Evolutionary conservation across 1,284 basidiomycete genomes (phyloP), one percentile per base, ranked within the genome.

Genomic region (Cryptococcus wingfieldii): DNA sequence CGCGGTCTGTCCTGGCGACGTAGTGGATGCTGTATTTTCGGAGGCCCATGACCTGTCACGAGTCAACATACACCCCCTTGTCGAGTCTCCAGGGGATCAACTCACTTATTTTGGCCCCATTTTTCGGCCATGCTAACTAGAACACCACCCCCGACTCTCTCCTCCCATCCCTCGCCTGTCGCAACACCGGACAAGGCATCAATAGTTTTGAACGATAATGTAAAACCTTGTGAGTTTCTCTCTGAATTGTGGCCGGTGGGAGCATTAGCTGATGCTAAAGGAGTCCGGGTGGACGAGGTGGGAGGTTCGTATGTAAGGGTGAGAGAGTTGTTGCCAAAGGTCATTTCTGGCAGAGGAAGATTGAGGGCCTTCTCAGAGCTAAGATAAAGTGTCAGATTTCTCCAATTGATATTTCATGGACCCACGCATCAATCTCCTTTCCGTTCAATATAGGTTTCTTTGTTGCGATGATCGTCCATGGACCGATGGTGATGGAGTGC

Each of bases 341-440:
- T 93, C 91, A 98, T 98, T 73, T 99, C 95, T 2, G 96, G 96
- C 0, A 95, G 77, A 0, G 94, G 89, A 31, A 98, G 82, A 4
- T 82, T 82, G 65, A 96, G 85, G 50, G 82, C 82, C 61, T 89
- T 85, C 38, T 81, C 77, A 1, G 89, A 86, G 63, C 86, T 92
- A 53, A 10, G 48, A 6, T 43, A 7, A 13, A 16, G 8, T 27
- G 47, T 47, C 14, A 13, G 14, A 27, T 47, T 39, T 28, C 6
- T n/a, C 34, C 8, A 5, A 7, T 31, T 4, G 18, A 23, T 4
- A n/a, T 10, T 34, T 41, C 10, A n/a, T 39, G 8, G 4, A 66
- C 77, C 59, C 58, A 79, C 69, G 72, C 69, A 50, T 82, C 81
- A 45, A 81, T 78, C 63, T 82, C 78, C 28, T 73, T 69, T 28